A percentile compares a stretch with the other conserved stretches of the same genome.
Evolutionary conservation across 1,139 yeast genomes (phyloP).

Genomic region (Yarrowia galli): DNA sequence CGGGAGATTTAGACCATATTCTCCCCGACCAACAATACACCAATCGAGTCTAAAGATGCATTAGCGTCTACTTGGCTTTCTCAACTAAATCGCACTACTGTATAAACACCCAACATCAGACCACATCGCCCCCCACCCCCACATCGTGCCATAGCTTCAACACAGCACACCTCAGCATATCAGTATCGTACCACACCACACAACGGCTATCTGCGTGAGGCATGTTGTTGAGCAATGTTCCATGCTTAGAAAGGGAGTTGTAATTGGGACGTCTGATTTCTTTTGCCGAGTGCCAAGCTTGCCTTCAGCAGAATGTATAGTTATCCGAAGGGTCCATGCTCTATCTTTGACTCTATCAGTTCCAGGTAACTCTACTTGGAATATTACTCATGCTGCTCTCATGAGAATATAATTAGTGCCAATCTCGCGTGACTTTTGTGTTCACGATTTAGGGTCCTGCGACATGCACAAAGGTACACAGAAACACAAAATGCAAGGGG

Average conservation of each 20-base stretch:
- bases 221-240: background rate
- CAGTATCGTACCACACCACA: too few relatives aligned
- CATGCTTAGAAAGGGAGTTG: background rate
- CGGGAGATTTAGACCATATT: background rate
- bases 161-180: too few relatives aligned
- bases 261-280: too few relatives aligned
- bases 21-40: background rate
- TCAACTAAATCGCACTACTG: background rate
- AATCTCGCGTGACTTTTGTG: slow-evolving; percentile 29
- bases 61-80: background rate
- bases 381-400: background rate
- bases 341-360: background rate
- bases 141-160: too few relatives aligned
- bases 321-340: background rate
- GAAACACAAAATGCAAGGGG: background rate
- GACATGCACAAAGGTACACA: background rate
- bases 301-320: background rate
- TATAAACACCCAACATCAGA: background rate
- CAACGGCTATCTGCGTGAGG: too few relatives aligned
- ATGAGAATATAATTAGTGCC: background rate
- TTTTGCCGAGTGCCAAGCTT: too few relatives aligned
- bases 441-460: background rate
- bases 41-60: background rate
- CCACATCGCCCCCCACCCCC: background rate
- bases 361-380: background rate